Base-by-base conservation (phyloP, 495 filamentous ascomycete genomes). In the Penicillium maclennaniae region DNA sequence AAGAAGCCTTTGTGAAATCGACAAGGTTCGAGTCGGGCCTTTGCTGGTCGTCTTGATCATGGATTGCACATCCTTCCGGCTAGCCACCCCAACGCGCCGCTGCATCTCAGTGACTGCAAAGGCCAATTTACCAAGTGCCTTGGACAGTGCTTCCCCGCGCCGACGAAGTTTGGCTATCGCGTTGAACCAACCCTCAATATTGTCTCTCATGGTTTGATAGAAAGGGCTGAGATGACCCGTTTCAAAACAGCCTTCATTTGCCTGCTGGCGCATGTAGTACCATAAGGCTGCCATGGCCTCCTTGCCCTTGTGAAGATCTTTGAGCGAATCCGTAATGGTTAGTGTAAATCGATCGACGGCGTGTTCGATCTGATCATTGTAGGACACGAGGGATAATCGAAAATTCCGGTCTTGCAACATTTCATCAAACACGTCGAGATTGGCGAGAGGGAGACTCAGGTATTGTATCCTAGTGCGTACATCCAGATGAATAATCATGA, bases 311-410 rank as follows among this genome's bases (percentile, higher is more conserved):
- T 78, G 69, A 20, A 95, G 78, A 68, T 98, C 95, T 57, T 85
- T 79, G 19, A 92, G 69, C 3, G 84, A 78, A 58, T 89, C 87
- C 25, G 87, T 82, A 68, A 96, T 85, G 12, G 87, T 80, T 8
- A 75, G 66, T 2, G 84, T 82, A 19, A 92, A 95, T 43, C 91
- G 79, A 43, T 82, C 81, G 54, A 95, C 82, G 54, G 96, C 89
- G 68, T 91, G 86, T 61, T 96, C 89, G 51, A 98, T 95, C 66
- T 87, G 87, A 62, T 90, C 86, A 64, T 97, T 97, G 43, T 92
- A 91, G 42, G 85, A 80, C 19, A 96, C 72, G 39, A 97, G 89
- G 48, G 90, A 80, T 20, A 82, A 67, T 19, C 93, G 86, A 57
- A 95, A 97, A 44, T 79, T 80, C 44, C 85, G 83, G 59, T 96